These are phyloP conservation scores for Zasmidium angulare DNA, from an alignment of 2,329 filamentous ascomycete genomes.

Conservation along the genomic window DNA sequence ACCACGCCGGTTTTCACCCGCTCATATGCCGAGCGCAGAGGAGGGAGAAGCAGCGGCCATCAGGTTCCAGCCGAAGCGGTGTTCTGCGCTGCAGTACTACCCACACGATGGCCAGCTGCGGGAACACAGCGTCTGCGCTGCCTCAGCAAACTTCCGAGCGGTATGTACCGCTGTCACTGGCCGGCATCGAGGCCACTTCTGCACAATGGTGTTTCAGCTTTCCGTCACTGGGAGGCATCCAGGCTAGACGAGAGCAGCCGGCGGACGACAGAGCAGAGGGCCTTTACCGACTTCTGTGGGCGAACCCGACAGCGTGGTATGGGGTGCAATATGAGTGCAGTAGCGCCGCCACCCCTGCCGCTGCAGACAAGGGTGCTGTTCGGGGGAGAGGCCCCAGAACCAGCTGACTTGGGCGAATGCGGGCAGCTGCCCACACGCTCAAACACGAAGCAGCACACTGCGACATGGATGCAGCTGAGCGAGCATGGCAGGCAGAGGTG, in stretches of 20 bases:
- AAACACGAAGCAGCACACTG: neutral
- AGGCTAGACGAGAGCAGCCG: neutral
- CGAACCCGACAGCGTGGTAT: neutral
- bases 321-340: neutral
- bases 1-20: slow-evolving; percentile 11
- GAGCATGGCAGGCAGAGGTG: neutral
- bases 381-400: neutral
- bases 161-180: slow-evolving; percentile 5
- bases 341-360: slow-evolving; percentile 1
- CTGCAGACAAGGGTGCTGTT: neutral
- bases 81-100: slow-evolving; percentile 8
- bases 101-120: slow-evolving; percentile 1
- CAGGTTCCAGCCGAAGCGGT: slow-evolving; percentile 5
- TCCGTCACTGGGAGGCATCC: neutral
- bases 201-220: neutral
- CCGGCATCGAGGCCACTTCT: neutral
- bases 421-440: neutral
- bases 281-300: neutral
- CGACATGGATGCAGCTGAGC: neutral
- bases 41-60: slow-evolving; percentile 5
- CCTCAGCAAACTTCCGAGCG: slow-evolving; percentile 18
- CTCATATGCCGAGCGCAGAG: slow-evolving; percentile 8
- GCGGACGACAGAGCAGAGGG: neutral
- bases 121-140: slow-evolving; percentile 7
- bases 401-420: slow-evolving; percentile 2